Evolutionary conservation across 2,329 filamentous ascomycete species (phyloP).

Genomic region (Fusarium setosum): DNA sequence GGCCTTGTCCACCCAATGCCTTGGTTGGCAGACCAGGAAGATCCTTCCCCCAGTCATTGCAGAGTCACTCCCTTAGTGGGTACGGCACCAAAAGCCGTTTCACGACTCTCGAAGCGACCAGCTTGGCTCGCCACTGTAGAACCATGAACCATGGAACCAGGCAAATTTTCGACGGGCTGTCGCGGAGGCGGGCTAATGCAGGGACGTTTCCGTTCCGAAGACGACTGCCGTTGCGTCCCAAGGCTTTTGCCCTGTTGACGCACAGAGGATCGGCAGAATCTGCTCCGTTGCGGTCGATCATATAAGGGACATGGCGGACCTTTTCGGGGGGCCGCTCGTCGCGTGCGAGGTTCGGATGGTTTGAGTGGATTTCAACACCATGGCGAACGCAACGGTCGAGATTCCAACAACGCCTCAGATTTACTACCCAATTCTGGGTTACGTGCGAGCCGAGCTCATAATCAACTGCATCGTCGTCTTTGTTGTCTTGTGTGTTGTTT

Average conservation of each 20-base stretch:
- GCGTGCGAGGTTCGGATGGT: background rate
- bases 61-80: slow-evolving; percentile 19
- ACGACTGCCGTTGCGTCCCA: background rate
- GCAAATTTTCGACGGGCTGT: background rate
- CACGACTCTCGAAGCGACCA: slow-evolving; percentile 3
- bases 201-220: slow-evolving; percentile 4
- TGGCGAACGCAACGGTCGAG: slow-evolving; percentile 11
- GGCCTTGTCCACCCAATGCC: background rate
- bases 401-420: slow-evolving; percentile 30
- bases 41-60: slow-evolving; percentile 1
- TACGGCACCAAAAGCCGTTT: slow-evolving; percentile 9
- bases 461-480: slow-evolving; percentile 47
- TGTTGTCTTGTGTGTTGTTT: slow-evolving; percentile 43
- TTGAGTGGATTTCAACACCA: slow-evolving; percentile 14
- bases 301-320: slow-evolving; percentile 25
- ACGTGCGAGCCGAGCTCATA: slow-evolving; percentile 43
- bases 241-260: background rate
- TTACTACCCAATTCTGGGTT: slow-evolving; percentile 30
- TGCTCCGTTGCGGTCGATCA: background rate
- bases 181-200: slow-evolving; percentile 17
- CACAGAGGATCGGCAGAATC: slow-evolving; percentile 22
- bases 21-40: background rate
- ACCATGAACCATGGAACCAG: background rate
- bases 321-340: background rate
- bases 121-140: slow-evolving; percentile 4